Base-by-base conservation (phyloP, 2,329 filamentous ascomycete genomes). In the Pseudogymnoascus sp. region DNA sequence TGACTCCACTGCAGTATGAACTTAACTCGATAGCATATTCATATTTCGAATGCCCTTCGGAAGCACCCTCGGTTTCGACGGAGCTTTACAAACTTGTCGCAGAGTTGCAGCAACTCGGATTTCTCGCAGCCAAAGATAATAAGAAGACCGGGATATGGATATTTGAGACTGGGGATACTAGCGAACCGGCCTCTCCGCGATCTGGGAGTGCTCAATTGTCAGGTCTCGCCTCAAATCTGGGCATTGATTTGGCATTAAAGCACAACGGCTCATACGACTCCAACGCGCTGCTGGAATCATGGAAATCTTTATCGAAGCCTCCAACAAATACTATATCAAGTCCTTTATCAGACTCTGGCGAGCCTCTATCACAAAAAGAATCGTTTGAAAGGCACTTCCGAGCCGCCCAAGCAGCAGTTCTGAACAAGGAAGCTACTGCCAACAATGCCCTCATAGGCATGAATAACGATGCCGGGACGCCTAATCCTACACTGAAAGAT, bases 21-120 rank as follows among this genome's bases (percentile, higher is more conserved):
- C 71, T 70, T 63, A 65, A 69, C 58, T 68, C 68, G 35, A 72
- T 73, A 65, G 65, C 66, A 38, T 73, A 73, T 63, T 69, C 73
- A 64, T 73, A 72, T 60, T 67, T 69, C 58, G 71, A 72, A 62
- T 58, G 63, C 9, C 64, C 67, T 60, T 23, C 52, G 7, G 33
- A 41, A 11, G 8, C 30, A 64, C 25, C 14, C 52, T 62, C 45
- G 64, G 66, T 36, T 23, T 35, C 30, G 64, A 49, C 35, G 30
- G 38, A 22, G 61, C 65, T n/a, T 67, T 68, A 64, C 68, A 64
- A 60, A 63, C 67, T 59, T 63, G 72, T n/a, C 69, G 71, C 61
- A 67, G 64, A 36, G 61, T 69, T 14, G 72, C 73, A 58, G 62
- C 64, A 14, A 39, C 22, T 59, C 30, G 60, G 60, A 6, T 9